Base-by-base conservation (phyloP, 257 asterid genomes). In the Nicotiana tomentosiformis region DNA sequence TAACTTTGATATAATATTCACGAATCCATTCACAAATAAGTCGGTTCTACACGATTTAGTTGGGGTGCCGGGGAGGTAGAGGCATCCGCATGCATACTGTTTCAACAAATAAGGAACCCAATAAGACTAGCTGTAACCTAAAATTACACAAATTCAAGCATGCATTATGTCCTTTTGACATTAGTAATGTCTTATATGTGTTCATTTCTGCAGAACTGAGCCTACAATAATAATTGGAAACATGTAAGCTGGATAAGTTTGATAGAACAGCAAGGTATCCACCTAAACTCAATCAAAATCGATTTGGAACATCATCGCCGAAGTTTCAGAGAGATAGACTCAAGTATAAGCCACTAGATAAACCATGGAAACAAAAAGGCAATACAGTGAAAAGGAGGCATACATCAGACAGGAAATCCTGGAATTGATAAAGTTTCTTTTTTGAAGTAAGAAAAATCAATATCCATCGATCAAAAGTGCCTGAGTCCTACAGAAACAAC, bases 381-480 rank as follows among this genome's bases (percentile, higher is more conserved):
- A 82, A 12, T 77, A 51, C 4, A 32, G 77, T 70, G 78, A 84
- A 64, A 84, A 86, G 78, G 62, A 56, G 62, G 83, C 84, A 77
- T 81, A 78, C 83, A 84, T 15, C 49, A 39, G 23, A 78, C 5
- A 82, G 14, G 20, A 80, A 66, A 32, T 68, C 66, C 33, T 56
- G 39, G 20, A 29, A 65, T 58, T 74, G 66, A 81, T 77, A 76
- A 80, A 77, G 57, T 10, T 80, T 58, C 66, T 30, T 5, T 12
- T 51, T 23, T 17, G 58, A 66, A 61, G 20, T 49, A 62, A 51
- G 53, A 29, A 76, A 79, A 79, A 56, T 57, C 84, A 81, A 65
- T 58, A 82, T 43, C 62, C 84, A 65, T 77, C 53, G 57, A 60
- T 82, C 84, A 70, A 66, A 17, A 46, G 79, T 12, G 30, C 12